Percentiles rank a stretch among this genome's conserved stretches.
Conservation (phyloP, 1,284 basidiomycete species). For the Pseudozyma pruni region DNA sequence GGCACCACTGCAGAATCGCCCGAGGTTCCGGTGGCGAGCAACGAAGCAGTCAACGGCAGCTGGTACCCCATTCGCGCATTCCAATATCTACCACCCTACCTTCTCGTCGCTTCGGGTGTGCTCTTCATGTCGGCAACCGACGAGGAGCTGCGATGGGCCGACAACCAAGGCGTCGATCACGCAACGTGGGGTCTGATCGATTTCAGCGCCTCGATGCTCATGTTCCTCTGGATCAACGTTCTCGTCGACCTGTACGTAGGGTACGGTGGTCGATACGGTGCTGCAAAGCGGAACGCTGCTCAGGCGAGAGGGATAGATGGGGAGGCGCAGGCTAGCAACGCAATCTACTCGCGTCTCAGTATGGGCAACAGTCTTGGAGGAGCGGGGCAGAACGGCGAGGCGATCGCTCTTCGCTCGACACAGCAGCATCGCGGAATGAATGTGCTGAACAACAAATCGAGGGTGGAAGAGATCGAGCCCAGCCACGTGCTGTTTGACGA, state of each 20-base stretch:
- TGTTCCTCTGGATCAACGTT: slow-evolving; percentile 65
- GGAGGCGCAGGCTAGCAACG: slow-evolving; percentile 22
- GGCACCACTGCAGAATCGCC: slow-evolving; percentile 35
- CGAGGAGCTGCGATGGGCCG: slow-evolving; percentile 66
- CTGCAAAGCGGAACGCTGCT: slow-evolving; percentile 19
- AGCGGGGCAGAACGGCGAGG: neutral
- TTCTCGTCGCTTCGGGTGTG: slow-evolving; percentile 58
- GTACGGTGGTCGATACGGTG: slow-evolving; percentile 57
- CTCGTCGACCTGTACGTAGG: slow-evolving; percentile 62
- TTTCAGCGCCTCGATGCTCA: slow-evolving; percentile 55
- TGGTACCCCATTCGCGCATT: slow-evolving; percentile 56
- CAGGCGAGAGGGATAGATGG: slow-evolving; percentile 26
- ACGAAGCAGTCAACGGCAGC: slow-evolving; percentile 32
- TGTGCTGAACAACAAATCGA: slow-evolving; percentile 12
- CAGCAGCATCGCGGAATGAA: slow-evolving; percentile 32
- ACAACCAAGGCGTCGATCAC: slow-evolving; percentile 58
- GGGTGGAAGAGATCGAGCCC: slow-evolving; percentile 3
- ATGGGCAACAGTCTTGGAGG: slow-evolving; percentile 5
- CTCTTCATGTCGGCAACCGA: slow-evolving; percentile 67
- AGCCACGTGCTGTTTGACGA: slow-evolving; percentile 55
- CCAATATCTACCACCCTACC: slow-evolving; percentile 63
- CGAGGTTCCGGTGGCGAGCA: slow-evolving; percentile 2
- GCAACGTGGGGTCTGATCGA: slow-evolving; percentile 66
- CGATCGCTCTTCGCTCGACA: no score
- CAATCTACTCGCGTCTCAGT: slow-evolving; percentile 40